These are phyloP conservation scores for Neostapfia colusana DNA, from an alignment of 176 grass and related monocot genomes.

Conservation along the genomic window DNA sequence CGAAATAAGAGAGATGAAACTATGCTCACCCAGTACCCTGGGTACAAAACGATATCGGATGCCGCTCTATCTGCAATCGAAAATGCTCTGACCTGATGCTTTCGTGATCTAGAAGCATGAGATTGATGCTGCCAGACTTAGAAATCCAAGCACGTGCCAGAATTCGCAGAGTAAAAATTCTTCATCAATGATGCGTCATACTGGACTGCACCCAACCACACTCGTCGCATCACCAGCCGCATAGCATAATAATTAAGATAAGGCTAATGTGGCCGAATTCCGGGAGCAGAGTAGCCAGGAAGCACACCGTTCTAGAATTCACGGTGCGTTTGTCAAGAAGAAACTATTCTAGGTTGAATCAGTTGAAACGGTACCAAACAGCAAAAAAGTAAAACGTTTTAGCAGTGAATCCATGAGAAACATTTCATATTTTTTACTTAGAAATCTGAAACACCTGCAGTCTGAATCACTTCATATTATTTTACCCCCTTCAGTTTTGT, in stretches of 20 bases:
- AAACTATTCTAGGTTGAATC: too few relatives aligned
- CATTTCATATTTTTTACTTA: too few relatives aligned
- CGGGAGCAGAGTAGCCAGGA: conserved; percentile 22
- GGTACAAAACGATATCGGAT: conserved; percentile 25
- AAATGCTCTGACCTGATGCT: conserved; percentile 38
- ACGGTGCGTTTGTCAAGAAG: too few relatives aligned
- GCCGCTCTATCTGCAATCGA: conserved; percentile 18
- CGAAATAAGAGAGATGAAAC: conserved; percentile 11
- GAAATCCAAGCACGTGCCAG: conserved; percentile 6
- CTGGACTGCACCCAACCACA: conserved; percentile 30
- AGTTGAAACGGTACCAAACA: too few relatives aligned
- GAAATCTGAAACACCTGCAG: too few relatives aligned
- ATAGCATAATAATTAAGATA: conserved; percentile 30
- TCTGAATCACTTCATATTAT: too few relatives aligned
- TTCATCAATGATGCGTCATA: background rate
- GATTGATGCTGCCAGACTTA: background rate
- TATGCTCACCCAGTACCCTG: background rate
- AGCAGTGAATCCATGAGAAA: too few relatives aligned
- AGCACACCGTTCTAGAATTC: conserved; percentile 26
- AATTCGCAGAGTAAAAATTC: background rate
- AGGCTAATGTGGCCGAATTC: conserved; percentile 27
- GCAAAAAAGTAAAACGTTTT: too few relatives aligned
- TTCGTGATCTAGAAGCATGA: conserved; percentile 39
- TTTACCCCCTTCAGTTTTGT: too few relatives aligned
- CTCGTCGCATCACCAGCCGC: conserved; percentile 5